A percentile compares a stretch with the other conserved stretches of the same genome.
Evolutionary conservation across 1,139 yeast genomes (phyloP).

Genomic region (Yamadazyma pseudoaaseri): DNA sequence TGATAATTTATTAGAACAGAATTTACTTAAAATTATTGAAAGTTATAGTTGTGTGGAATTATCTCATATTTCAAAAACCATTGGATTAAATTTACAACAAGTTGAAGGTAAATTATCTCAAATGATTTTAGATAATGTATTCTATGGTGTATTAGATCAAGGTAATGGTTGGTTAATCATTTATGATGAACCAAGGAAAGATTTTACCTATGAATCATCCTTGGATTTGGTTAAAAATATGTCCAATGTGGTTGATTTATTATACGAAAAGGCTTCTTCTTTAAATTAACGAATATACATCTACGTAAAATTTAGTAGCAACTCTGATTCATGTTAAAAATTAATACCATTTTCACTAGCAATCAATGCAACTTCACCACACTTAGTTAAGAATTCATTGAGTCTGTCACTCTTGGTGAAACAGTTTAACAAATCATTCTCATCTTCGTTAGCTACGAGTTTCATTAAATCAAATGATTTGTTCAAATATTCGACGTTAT

Average conservation of each 20-base stretch:
- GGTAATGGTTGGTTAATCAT: conserved; percentile 97
- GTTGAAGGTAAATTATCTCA: conserved; percentile 94
- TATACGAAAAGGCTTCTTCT: conserved; percentile 90
- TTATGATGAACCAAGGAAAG: conserved; percentile 85
- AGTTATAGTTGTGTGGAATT: conserved; percentile 95
- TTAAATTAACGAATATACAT: conserved; percentile 56
- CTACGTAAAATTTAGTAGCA: not conserved
- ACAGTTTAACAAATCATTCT: conserved; percentile 44
- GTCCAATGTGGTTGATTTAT: conserved; percentile 83
- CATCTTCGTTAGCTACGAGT: conserved; percentile 41
- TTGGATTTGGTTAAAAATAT: conserved; percentile 84
- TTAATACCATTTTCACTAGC: conserved; percentile 42
- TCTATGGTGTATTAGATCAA: conserved; percentile 95
- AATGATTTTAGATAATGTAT: conserved; percentile 93
- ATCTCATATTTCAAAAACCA: conserved; percentile 79
- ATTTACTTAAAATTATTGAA: conserved; percentile 89
- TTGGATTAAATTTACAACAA: conserved; percentile 84
- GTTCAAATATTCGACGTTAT: conserved; percentile 40
- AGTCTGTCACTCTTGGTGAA: conserved; percentile 63
- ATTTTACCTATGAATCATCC: conserved; percentile 86
- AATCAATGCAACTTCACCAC: conserved; percentile 57
- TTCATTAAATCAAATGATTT: conserved; percentile 61
- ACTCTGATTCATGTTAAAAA: too few relatives aligned
- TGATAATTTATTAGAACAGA: conserved; percentile 90
- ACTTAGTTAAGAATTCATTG: conserved; percentile 55